Base-by-base conservation (phyloP, 805 yeast species). In the Candida adriatica region DNA sequence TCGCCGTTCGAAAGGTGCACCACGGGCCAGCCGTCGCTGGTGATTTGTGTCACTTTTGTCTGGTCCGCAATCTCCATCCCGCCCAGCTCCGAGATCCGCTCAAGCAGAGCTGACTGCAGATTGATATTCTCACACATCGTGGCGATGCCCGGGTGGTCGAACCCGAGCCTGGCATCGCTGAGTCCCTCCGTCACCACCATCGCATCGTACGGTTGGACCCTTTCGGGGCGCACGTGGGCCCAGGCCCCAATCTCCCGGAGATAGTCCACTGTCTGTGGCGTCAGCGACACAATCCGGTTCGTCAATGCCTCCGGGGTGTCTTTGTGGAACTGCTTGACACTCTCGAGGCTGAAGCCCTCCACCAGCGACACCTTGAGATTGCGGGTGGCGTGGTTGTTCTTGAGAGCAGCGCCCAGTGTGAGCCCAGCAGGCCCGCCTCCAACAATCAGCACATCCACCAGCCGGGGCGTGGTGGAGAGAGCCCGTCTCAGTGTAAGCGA, bases 381-480 rank as follows among this genome's bases (percentile, higher is more conserved):
- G 18, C 59, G 62, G 4, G 95, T 71, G 14, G 66, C 53, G 3
- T 79, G 75, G 2, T 87, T 79, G 42, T 68, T 66, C 52, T 83
- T 81, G 35, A 90, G 58, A 0, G 94, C 94, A 0, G 95, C 71
- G 5, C 92, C 78, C 22, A 92, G 61, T 2, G 95, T 79, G 35
- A 92, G 61, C 0, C 98, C 98, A 1, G 97, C 97, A 1, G 97
- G 96, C 0, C 98, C 98, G 6, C 94, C 97, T 22, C 98, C 98
- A 22, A 92, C 82, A 33, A 92, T 82, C 6, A 85, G 78, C 14
- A 92, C 73, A 56, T 90, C 96, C 18, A 69, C 61, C 18, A 50
- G 33, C 34, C 58, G 56, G 1, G 41, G 28, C 4, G 28, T 42
- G 5, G 43, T 44, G 2, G 56, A 51, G 7, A 51, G 30, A 5